Evolutionary conservation across 495 filamentous ascomycete genomes (phyloP), one percentile per base, ranked within the genome.

Genomic region (Aspergillus bridgeri): DNA sequence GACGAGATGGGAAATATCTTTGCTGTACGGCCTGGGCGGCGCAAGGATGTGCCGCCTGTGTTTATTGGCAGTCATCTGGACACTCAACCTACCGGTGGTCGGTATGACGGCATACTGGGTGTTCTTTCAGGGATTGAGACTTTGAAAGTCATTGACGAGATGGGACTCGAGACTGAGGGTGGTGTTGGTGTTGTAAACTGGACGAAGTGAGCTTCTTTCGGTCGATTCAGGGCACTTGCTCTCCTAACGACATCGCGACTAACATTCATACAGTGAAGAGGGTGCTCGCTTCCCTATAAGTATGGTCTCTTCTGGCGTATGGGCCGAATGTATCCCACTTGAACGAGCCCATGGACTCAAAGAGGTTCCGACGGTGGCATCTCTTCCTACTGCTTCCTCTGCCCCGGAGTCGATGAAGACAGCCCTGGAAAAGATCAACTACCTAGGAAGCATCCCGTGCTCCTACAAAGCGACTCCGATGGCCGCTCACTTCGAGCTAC

Each of bases 401-500:
- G 72, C 70, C 2, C 75, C 85, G 3, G 83, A 83, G 22, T 88
- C 87, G 19, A 83, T 92, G 77, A 84, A 81, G 59, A 76, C 78
- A 0, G 89, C 89, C 47, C 75, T 92, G 2, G 75, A 88, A 67
- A 80, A 85, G 45, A 89, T 91, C 48, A 84, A 84, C 11, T 92
- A 90, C 58, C 73, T 90, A 2, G 89, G 89, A 38, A 58, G 63
- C 0, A 69, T 78, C 1, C 79, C 81, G 6, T 81, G 82, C 17
- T 84, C 78, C 48, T 79, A 87, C 66, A 75, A 80, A 58, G 69
- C 78, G 48, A 85, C 81, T 13, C 88, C 87, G 0, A 84, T 92
- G 75, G 90, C 83, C 18, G 89, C 89, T 2, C 89, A 92, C 66
- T 92, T 92, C 69, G 89, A 94, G 65, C 74, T 92, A 4, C 89